Percentiles rank a stretch among this genome's conserved stretches.
These are phyloP conservation scores for Akanthomyces lecanii DNA, from an alignment of 2,329 filamentous ascomycete species.

Conservation along the genomic window DNA sequence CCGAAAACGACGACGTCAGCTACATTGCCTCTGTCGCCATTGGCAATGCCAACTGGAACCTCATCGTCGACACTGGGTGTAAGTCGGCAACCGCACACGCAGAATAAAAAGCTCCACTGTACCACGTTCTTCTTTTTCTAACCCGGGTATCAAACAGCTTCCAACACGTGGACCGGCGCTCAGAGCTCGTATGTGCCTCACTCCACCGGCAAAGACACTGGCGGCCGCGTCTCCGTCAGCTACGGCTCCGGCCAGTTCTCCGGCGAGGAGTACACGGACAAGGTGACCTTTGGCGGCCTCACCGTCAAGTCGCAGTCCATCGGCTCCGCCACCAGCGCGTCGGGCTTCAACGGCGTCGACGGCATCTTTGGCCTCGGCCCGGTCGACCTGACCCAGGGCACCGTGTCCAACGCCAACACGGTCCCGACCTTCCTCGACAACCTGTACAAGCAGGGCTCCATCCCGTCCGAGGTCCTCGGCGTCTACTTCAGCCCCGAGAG, in stretches of 20 bases:
- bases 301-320: constrained; percentile 20
- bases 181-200: constrained; percentile 6
- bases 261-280: constrained; percentile 27
- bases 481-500: constrained; percentile 27
- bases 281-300: constrained; percentile 29
- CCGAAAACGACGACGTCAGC: constrained; percentile 26
- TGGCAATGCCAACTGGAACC: constrained; percentile 24
- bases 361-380: constrained; percentile 24
- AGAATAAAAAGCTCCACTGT: no score
- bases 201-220: constrained; percentile 20
- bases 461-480: constrained; percentile 27
- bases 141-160: constrained; percentile 19
- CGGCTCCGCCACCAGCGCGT: constrained; percentile 5
- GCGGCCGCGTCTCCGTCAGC: constrained; percentile 22
- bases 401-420: constrained; percentile 24
- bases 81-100: neutral
- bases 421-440: constrained; percentile 29
- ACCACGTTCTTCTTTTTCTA: neutral
- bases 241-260: constrained; percentile 27
- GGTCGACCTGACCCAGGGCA: constrained; percentile 24
- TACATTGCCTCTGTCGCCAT: constrained; percentile 26
- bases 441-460: constrained; percentile 26
- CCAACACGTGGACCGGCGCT: constrained; percentile 22
- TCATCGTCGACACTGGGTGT: constrained; percentile 30
- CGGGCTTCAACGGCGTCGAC: constrained; percentile 16